Evolutionary conservation across 768 basidiomycete genomes (phyloP), one percentile per base, ranked within the genome.

Genomic region (Lactifluus volemus): DNA sequence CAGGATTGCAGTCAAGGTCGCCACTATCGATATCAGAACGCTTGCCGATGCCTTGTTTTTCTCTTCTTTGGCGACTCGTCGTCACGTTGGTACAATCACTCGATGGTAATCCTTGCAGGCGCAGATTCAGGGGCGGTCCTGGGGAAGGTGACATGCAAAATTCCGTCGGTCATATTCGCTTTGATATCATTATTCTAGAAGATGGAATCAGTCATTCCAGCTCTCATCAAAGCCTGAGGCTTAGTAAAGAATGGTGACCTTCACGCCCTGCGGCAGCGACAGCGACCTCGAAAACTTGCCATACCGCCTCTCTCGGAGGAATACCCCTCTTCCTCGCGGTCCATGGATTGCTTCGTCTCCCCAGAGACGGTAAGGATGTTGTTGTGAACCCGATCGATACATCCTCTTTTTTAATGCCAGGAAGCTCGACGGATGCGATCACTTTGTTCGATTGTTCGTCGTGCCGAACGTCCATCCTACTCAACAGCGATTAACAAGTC

Each of bases 401-500:
- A 60, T 83, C 71, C 49, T 82, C 78, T 36, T 79, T 77, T 58
- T 72, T 71, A 42, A 84, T 32, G 19, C 83, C 83, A 0, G 84
- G 83, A 7, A 85, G 71, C 64, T 85, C 84, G 67, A 85, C 82
- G 7, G 74, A 70, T 45, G 83, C 83, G 0, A 79, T 81, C 42
- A 84, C 78, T 41, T 72, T 67, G 65, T 82, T 81, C 25, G 69
- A 71, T 21, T 78, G 74, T 0, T 65, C 49, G 59, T 81, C 72
- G 65, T 84, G 82, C 65, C 81, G 78, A 12, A 84, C 70, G 63
- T 84, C 80, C 77, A 84, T 79, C 64, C 83, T 84, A 63, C 1
- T 36, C 34, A 10, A 17, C 3, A 12, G n/a, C 41, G 21, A 21
- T 11, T 15, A 39, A 47, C 8, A 14, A 6, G 5, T 5, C 11